Evolutionary conservation across 31 red algal species (phyloP).

Genomic region (Porphyra umbilicalis): DNA sequence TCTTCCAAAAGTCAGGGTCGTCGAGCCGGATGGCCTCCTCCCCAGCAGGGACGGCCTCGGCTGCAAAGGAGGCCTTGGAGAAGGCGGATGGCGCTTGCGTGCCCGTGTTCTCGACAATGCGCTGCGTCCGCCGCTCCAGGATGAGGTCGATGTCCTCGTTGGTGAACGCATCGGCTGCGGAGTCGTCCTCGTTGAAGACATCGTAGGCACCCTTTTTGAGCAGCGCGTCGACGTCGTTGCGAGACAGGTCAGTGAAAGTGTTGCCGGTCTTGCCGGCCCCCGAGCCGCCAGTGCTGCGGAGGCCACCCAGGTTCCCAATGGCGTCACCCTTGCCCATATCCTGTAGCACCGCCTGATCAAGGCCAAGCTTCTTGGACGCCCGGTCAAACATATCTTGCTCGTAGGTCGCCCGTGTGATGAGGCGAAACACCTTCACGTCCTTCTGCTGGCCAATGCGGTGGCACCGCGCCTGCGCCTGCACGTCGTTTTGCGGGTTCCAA

Average conservation of each 20-base stretch:
- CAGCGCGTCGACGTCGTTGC: constrained; percentile 34
- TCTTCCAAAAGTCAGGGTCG: constrained; percentile 59
- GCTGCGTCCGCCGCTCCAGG: constrained; percentile 22
- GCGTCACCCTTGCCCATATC: constrained; percentile 30
- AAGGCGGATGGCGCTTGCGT: constrained; percentile 33
- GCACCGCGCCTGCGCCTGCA: constrained; percentile 60
- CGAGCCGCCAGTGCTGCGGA: neutral
- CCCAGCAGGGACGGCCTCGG: constrained; percentile 7
- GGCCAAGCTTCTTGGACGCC: constrained; percentile 55
- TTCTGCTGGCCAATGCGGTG: constrained; percentile 59
- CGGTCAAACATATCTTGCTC: constrained; percentile 64
- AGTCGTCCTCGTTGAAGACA: constrained; percentile 58
- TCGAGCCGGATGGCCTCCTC: constrained; percentile 17
- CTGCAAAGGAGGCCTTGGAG: constrained; percentile 44
- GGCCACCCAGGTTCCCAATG: neutral
- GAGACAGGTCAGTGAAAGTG: constrained; percentile 16
- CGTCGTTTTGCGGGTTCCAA: constrained; percentile 65
- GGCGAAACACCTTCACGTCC: constrained; percentile 57
- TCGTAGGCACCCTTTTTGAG: constrained; percentile 53
- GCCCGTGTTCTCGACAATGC: constrained; percentile 7
- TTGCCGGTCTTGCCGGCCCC: constrained; percentile 7
- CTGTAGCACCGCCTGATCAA: constrained; percentile 60
- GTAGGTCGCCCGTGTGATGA: constrained; percentile 50
- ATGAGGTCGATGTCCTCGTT: constrained; percentile 51
- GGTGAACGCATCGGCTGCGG: constrained; percentile 43